A percentile compares a stretch with the other conserved stretches of the same genome.
Evolutionary conservation across 441 rosid species (phyloP).

Genomic region (Bocquillonia castaneifolia): DNA sequence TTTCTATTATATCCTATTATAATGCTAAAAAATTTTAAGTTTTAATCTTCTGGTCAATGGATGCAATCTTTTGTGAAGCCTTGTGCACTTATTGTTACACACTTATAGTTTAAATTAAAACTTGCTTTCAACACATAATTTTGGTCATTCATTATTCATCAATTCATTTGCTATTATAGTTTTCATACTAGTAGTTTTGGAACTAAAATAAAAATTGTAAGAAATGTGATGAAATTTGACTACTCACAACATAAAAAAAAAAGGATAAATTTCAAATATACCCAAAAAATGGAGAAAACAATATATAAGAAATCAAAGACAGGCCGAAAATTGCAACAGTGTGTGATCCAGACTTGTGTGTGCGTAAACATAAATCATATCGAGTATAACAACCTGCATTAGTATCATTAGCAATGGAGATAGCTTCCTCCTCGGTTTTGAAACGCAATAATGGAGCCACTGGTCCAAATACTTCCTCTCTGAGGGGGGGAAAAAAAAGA

Average conservation of each 20-base stretch:
- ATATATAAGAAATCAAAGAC: neutral
- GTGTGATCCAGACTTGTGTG: neutral
- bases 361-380: neutral
- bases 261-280: neutral
- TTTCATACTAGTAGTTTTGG: neutral
- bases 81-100: too few species aligned
- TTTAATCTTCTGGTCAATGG: too few species aligned
- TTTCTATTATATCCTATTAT: too few species aligned
- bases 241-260: too few species aligned
- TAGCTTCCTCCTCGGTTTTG: constrained; percentile 89
- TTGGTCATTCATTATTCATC: neutral
- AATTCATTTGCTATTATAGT: neutral
- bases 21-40: too few species aligned
- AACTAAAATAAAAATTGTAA: neutral
- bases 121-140: neutral
- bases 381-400: constrained; percentile 53
- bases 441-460: constrained; percentile 83
- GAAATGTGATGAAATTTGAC: too few species aligned
- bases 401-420: constrained; percentile 73
- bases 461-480: constrained; percentile 97
- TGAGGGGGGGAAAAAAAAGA: constrained; percentile 35
- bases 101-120: too few species aligned
- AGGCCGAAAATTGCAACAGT: too few species aligned
- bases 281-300: neutral
- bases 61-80: too few species aligned